These are phyloP conservation scores for Boletus rex-veris DNA, from an alignment of 768 basidiomycete genomes.

Conservation along the genomic window DNA sequence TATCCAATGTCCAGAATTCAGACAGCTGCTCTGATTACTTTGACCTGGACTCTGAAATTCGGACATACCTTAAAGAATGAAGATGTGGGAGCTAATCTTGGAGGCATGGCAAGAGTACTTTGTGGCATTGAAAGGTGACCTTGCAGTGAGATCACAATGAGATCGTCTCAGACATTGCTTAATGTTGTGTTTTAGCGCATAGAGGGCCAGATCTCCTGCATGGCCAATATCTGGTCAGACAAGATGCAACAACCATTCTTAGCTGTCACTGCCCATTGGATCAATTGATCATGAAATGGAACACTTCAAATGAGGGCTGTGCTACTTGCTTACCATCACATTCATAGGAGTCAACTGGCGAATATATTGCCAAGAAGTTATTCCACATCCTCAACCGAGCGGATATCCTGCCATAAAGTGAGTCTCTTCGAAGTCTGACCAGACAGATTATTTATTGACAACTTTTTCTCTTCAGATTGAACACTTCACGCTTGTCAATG, in stretches of 20 bases:
- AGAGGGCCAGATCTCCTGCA: no score
- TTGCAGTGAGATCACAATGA: slow-evolving; percentile 16
- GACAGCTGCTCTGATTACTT: slow-evolving; percentile 23
- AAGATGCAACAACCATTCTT: no score
- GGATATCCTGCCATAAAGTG: not conserved
- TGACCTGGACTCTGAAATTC: slow-evolving; percentile 17
- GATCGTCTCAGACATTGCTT: no score
- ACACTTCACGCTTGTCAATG: not conserved
- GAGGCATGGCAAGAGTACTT: slow-evolving; percentile 14
- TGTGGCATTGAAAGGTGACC: slow-evolving; percentile 16
- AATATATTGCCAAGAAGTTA: slow-evolving; percentile 1
- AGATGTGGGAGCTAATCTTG: slow-evolving; percentile 20
- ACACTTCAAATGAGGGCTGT: slow-evolving; percentile 7
- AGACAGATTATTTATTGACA: not conserved
- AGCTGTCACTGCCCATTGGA: slow-evolving; percentile 16
- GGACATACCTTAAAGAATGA: slow-evolving; percentile 25
- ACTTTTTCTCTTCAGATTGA: not conserved
- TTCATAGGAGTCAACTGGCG: slow-evolving; percentile 16
- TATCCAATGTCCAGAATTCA: slow-evolving; percentile 21
- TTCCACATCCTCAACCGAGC: not conserved
- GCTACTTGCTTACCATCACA: slow-evolving; percentile 8
- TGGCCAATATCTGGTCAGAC: no score
- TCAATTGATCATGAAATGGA: not conserved
- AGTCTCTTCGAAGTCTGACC: not conserved
- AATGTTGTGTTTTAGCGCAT: no score